Evolutionary conservation across 202 grass and related monocot species (phyloP).

Genomic region (Musa balbisiana): DNA sequence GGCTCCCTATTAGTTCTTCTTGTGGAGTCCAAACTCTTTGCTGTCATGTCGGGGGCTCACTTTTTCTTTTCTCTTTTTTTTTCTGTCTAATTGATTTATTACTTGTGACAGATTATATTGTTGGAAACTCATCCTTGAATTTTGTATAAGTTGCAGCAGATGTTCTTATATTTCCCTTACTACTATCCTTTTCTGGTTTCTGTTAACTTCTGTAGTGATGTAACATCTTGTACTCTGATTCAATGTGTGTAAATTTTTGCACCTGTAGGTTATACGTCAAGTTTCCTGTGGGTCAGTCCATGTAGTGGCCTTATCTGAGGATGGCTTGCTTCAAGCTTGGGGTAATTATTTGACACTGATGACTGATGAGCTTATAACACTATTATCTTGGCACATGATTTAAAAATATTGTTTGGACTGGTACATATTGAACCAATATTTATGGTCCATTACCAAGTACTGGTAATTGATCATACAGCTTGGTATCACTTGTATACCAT

Average conservation of each 20-base stretch:
- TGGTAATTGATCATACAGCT: too few relatives aligned
- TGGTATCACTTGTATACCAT: too few relatives aligned
- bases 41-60: neutral
- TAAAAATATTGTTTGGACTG: conserved; percentile 1
- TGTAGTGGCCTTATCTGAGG: conserved; percentile 74
- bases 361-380: neutral
- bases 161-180: neutral
- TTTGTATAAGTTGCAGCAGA: neutral
- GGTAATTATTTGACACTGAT: conserved; percentile 38
- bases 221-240: neutral
- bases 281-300: conserved; percentile 87
- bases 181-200: neutral
- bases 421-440: neutral
- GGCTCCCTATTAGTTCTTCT: too few relatives aligned
- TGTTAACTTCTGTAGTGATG: neutral
- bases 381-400: neutral
- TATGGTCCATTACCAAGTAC: too few relatives aligned
- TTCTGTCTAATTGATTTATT: neutral
- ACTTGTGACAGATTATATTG: neutral
- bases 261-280: conserved; percentile 55
- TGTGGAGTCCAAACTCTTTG: too few relatives aligned
- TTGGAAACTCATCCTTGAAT: neutral
- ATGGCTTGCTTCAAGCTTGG: conserved; percentile 91
- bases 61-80: neutral
- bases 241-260: conserved; percentile 9